Conservation (phyloP, 108 stramenopile species). For the Parietichytrium sp. region DNA sequence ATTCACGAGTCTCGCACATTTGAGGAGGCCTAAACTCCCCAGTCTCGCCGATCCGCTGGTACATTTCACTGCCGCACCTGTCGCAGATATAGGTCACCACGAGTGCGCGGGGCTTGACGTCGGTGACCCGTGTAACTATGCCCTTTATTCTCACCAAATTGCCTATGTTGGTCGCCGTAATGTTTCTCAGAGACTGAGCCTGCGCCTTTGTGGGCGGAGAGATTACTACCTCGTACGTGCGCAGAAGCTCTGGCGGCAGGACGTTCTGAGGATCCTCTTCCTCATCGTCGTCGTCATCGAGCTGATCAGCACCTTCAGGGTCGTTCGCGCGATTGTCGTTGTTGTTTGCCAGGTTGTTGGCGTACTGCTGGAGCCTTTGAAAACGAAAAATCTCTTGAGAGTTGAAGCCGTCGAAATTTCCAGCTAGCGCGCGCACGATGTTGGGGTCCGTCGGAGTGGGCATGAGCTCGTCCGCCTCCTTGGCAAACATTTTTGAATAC, state of each 20-base stretch:
- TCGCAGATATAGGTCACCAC: slow-evolving; percentile 98
- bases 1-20: slow-evolving; percentile 68
- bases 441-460: slow-evolving; percentile 13
- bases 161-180: slow-evolving; percentile 70
- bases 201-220: neutral
- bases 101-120: slow-evolving; percentile 87
- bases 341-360: neutral
- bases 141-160: slow-evolving; percentile 80
- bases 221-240: slow-evolving; percentile 33
- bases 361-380: slow-evolving; percentile 1
- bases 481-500: neutral
- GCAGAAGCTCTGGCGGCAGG: slow-evolving; percentile 3
- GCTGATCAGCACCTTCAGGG: neutral
- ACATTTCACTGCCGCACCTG: slow-evolving; percentile 88
- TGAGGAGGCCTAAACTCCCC: slow-evolving; percentile 76
- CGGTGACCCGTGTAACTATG: slow-evolving; percentile 87
- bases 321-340: neutral
- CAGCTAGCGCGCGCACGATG: neutral
- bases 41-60: slow-evolving; percentile 76
- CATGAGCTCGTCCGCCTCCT: slow-evolving; percentile 28
- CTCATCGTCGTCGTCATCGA: neutral
- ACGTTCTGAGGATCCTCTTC: neutral
- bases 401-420: neutral
- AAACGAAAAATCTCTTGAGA: neutral
- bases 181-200: slow-evolving; percentile 31